Evolutionary conservation across 257 asterid genomes (phyloP).

Genomic region (Eucommia ulmoides): DNA sequence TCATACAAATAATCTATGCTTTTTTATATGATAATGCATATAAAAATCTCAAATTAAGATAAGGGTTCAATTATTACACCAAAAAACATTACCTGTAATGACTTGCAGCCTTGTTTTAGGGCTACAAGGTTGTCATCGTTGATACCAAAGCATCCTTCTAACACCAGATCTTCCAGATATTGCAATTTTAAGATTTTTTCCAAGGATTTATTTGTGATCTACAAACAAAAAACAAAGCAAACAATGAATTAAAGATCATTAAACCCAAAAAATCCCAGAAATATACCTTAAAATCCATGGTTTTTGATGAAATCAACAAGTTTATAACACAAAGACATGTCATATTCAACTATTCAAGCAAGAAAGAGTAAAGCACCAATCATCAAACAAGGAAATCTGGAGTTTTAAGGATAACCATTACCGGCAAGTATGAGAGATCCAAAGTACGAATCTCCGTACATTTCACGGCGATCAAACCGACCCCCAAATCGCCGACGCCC

Average conservation of each 20-base stretch:
- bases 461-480: conserved; percentile 29
- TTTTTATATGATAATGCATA: too few relatives aligned
- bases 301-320: too few relatives aligned
- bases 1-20: too few relatives aligned
- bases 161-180: conserved; percentile 4
- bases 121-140: conserved; percentile 19
- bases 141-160: background rate
- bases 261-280: too few relatives aligned
- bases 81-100: conserved; percentile 15
- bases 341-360: too few relatives aligned
- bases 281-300: too few relatives aligned
- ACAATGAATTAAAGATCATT: too few relatives aligned
- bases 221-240: conserved; percentile 4
- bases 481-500: conserved; percentile 30
- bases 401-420: conserved; percentile 12
- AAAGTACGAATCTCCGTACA: conserved; percentile 22
- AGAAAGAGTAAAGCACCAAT: too few relatives aligned
- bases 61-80: background rate
- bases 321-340: too few relatives aligned
- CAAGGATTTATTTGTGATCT: conserved; percentile 26
- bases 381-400: too few relatives aligned
- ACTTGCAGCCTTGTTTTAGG: conserved; percentile 16
- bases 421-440: conserved; percentile 34
- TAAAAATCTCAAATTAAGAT: too few relatives aligned
- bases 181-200: conserved; percentile 20